phyloP scores from a whole-genome alignment of 139 green algal genomes.

The Zygnema circumcarinatum region DNA sequence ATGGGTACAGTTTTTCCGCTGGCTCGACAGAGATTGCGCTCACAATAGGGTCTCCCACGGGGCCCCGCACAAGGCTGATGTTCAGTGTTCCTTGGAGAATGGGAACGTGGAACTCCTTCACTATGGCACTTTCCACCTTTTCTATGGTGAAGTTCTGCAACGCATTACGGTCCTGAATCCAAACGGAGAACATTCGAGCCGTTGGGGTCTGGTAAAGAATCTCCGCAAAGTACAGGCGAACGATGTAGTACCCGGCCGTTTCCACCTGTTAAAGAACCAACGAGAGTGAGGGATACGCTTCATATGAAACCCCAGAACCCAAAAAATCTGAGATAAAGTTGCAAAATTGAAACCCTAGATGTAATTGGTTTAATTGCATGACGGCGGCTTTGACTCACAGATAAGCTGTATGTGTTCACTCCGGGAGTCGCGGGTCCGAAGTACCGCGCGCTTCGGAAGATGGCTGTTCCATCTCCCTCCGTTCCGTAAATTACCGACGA shows the following conservation, averaged over 20 bases:
- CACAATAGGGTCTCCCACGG: conserved; percentile 42
- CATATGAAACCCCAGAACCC: background rate
- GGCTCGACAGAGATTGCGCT: conserved; percentile 26
- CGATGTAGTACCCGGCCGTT: conserved; percentile 23
- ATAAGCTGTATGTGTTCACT: background rate
- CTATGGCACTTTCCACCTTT: background rate
- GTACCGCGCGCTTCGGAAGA: background rate
- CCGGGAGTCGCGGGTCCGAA: background rate
- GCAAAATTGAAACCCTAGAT: background rate
- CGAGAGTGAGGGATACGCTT: background rate
- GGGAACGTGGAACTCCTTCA: conserved; percentile 44
- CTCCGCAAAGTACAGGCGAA: conserved; percentile 28
- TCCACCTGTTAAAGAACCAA: background rate
- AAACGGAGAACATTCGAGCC: conserved; percentile 2
- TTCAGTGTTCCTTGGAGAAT: conserved; percentile 18
- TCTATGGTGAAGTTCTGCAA: background rate
- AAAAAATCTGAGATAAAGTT: background rate
- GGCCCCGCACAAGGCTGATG: conserved; percentile 22
- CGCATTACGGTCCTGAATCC: background rate
- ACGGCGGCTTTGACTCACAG: background rate
- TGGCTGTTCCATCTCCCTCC: background rate
- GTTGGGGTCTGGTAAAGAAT: conserved; percentile 11
- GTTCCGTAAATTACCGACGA: background rate
- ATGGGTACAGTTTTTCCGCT: background rate
- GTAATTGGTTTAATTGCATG: background rate